Evolutionary conservation across 1,284 basidiomycete species (phyloP).

Genomic region (Singerocomus inundabilis): DNA sequence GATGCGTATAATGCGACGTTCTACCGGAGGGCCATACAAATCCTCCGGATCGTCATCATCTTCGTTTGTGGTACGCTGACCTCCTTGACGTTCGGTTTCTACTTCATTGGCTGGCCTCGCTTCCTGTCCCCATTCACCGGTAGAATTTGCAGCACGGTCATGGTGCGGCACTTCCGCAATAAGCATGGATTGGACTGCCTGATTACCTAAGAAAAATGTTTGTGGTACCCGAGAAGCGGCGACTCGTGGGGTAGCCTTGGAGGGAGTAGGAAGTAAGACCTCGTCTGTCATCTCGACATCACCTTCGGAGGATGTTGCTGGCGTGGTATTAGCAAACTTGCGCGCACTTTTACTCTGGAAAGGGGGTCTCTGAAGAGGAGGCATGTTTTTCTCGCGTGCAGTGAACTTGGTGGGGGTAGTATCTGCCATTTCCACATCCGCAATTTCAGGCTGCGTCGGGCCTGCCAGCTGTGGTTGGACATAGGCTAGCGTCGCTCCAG

Average conservation of each 20-base stretch:
- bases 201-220: background rate
- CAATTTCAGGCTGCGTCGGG: background rate
- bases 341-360: background rate
- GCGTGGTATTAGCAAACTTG: background rate
- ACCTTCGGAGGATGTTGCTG: slow-evolving; percentile 5
- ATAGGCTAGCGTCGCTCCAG: background rate
- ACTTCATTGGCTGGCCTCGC: background rate
- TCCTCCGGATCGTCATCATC: slow-evolving; percentile 25
- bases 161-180: background rate
- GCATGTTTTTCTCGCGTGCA: background rate
- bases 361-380: background rate
- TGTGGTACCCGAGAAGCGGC: background rate
- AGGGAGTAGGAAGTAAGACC: background rate
- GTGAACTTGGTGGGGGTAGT: background rate
- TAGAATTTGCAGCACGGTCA: background rate
- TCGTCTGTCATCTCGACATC: slow-evolving; percentile 17
- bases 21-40: slow-evolving; percentile 29
- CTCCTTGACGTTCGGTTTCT: background rate
- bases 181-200: background rate
- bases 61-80: background rate
- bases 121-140: background rate
- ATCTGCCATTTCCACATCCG: slow-evolving; percentile 11
- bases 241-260: background rate
- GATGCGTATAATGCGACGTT: slow-evolving; percentile 28
- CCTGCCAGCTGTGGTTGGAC: background rate